Conservation (phyloP, 768 basidiomycete species). For the Mycena rebaudengoi region DNA sequence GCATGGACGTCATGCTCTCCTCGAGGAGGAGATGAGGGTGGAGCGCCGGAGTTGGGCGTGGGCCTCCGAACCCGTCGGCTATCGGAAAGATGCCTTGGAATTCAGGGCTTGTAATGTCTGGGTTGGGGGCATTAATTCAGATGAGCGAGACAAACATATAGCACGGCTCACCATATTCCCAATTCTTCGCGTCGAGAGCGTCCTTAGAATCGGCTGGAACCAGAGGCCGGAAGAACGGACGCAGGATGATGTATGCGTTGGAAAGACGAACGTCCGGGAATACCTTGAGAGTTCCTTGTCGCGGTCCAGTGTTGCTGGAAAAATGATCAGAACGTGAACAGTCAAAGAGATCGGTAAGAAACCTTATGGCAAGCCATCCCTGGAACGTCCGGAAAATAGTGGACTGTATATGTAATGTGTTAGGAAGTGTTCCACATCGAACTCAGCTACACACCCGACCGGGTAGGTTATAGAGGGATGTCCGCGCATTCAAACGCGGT, state of each 20-base stretch:
- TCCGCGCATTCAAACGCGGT: conserved; percentile 57
- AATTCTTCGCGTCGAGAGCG: conserved; percentile 49
- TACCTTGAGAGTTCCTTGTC: conserved; percentile 64
- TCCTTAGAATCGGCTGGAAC: conserved; percentile 43
- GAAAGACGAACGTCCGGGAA: conserved; percentile 64
- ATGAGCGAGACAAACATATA: not conserved
- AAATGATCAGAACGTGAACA: too few species aligned
- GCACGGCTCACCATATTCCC: conserved; percentile 45
- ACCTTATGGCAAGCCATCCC: conserved; percentile 68
- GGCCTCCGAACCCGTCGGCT: conserved; percentile 37
- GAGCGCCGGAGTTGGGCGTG: conserved; percentile 49
- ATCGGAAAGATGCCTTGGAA: conserved; percentile 49
- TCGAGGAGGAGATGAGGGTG: conserved; percentile 60
- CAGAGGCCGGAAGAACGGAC: conserved; percentile 69
- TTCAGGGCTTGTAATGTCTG: conserved; percentile 50
- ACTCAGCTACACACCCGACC: conserved; percentile 53
- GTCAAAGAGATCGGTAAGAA: conserved; percentile 9
- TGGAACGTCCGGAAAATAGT: conserved; percentile 61
- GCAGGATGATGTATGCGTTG: conserved; percentile 68
- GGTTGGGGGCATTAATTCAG: not conserved
- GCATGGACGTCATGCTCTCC: conserved; percentile 68
- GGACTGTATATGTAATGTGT: conserved; percentile 30
- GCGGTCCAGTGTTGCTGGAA: conserved; percentile 58
- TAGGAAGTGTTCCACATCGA: not conserved
- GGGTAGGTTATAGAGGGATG: conserved; percentile 58